Base-by-base conservation (phyloP, 345 rosid species). In the Brassica rapa region DNA sequence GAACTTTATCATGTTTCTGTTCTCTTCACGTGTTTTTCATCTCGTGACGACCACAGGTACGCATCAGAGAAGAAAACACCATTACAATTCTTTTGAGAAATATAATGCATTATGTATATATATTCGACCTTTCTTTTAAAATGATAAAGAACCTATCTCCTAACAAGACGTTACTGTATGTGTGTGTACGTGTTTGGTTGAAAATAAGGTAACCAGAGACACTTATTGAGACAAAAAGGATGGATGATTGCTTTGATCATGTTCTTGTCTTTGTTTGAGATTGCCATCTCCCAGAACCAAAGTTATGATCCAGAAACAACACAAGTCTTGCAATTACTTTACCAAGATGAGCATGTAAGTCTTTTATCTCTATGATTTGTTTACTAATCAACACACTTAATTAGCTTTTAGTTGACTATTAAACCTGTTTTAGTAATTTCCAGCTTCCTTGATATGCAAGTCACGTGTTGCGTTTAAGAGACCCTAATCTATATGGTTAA, bases 31-130 rank as follows among this genome's bases (percentile, higher is more conserved):
- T 69, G 74, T 65, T 5, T 68, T 51, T 62, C 32, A 64, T 30
- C 81, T 77, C 81, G 68, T 79, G 82, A 72, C 60, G 7, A 55
- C 59, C 68, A 66, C 67, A 57, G 80, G 83, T 79, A 79, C 46
- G 59, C 62, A 64, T 66, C 53, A 64, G 19, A 77, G 55, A 29
- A 15, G 9, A 27, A 19, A n/a, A 51, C n/a, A 71, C 51, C 14
- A 70, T 65, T 39, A 65, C 62, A 49, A 9, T 5, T 8, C 0
- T 32, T 51, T 51, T 51, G 56, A 51, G 16, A 51, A 4, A n/a
- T n/a, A 51, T 51, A 51, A n/a, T 51, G 21, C 56, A 51, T 51
- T 51, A 5, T 51, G 56, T 46, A 46, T 46, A 46, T 12, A 10
- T 39, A 39, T 39, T 49, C 55, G 55, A 49, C 55, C 1, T 57